A percentile compares a stretch with the other conserved stretches of the same genome.
These are phyloP conservation scores for Fomitopsis betulina DNA, from an alignment of 1,284 basidiomycete species.

Conservation along the genomic window DNA sequence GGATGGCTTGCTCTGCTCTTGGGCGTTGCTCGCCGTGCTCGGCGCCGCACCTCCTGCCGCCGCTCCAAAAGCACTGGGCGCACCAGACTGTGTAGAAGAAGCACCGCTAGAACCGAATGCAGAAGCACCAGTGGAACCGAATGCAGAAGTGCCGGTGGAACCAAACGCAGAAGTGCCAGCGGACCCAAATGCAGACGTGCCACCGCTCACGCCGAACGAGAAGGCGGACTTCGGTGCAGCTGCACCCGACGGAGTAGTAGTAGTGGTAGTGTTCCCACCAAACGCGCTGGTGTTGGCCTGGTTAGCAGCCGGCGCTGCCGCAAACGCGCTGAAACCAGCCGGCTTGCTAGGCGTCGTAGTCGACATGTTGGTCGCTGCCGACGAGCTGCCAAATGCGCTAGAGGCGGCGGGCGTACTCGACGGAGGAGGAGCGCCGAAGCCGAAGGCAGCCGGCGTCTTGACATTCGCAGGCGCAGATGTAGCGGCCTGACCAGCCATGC, in stretches of 20 bases:
- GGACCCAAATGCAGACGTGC: conserved; percentile 8
- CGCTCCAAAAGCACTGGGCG: conserved; percentile 4
- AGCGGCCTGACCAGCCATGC: neutral
- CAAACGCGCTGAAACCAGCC: neutral
- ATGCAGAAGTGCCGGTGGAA: conserved; percentile 13
- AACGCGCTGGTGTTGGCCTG: conserved; percentile 4
- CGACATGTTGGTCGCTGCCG: neutral
- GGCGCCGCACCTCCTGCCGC: neutral
- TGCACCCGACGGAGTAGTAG: neutral
- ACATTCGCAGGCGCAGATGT: neutral
- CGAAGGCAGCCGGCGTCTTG: conserved; percentile 1
- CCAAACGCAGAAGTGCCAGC: neutral
- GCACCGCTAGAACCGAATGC: neutral
- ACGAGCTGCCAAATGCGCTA: conserved; percentile 2
- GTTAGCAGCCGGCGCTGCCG: conserved; percentile 4
- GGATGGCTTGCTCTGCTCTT: conserved; percentile 13
- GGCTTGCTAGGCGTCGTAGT: conserved; percentile 1
- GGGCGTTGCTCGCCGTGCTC: neutral
- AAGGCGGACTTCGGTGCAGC: conserved; percentile 19
- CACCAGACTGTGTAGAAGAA: neutral
- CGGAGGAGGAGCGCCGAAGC: conserved; percentile 1
- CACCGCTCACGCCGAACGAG: conserved; percentile 18
- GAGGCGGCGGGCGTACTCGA: neutral
- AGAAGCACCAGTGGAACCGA: conserved; percentile 6
- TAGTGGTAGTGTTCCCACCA: conserved; percentile 1